These are phyloP conservation scores for Hanseniaspora lachancei DNA, from an alignment of 805 yeast species.

Conservation along the genomic window DNA sequence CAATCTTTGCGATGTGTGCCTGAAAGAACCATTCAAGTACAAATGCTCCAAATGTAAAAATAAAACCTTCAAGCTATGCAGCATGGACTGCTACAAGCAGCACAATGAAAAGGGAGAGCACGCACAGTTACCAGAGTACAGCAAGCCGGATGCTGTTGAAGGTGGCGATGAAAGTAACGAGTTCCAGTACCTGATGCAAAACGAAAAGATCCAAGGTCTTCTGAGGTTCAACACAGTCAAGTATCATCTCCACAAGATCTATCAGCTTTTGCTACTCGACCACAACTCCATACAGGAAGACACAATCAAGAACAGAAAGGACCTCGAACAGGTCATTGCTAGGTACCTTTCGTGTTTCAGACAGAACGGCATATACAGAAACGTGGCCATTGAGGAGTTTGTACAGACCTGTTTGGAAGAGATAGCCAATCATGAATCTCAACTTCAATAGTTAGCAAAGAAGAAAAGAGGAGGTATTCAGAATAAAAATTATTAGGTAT, in stretches of 20 bases:
- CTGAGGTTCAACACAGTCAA: constrained; percentile 38
- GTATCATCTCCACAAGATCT: constrained; percentile 39
- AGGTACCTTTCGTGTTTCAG: constrained; percentile 46
- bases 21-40: constrained; percentile 28
- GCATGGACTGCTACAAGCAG: constrained; percentile 46
- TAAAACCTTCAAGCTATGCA: constrained; percentile 34
- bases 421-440: constrained; percentile 9
- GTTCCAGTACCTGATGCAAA: constrained; percentile 27
- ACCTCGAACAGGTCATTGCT: constrained; percentile 39
- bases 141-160: background rate
- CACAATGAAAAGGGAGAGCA: constrained; percentile 27
- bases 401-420: constrained; percentile 25
- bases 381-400: constrained; percentile 53
- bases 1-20: constrained; percentile 26
- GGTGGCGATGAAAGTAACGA: constrained; percentile 14
- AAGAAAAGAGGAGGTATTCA: background rate
- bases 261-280: constrained; percentile 32
- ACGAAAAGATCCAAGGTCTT: constrained; percentile 32
- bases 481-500: background rate
- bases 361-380: constrained; percentile 46
- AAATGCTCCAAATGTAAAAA: constrained; percentile 37
- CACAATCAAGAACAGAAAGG: constrained; percentile 21
- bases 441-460: background rate
- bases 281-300: constrained; percentile 14
- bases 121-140: background rate